These are phyloP conservation scores for Passiflora organensis DNA, from an alignment of 345 rosid species.

Conservation along the genomic window DNA sequence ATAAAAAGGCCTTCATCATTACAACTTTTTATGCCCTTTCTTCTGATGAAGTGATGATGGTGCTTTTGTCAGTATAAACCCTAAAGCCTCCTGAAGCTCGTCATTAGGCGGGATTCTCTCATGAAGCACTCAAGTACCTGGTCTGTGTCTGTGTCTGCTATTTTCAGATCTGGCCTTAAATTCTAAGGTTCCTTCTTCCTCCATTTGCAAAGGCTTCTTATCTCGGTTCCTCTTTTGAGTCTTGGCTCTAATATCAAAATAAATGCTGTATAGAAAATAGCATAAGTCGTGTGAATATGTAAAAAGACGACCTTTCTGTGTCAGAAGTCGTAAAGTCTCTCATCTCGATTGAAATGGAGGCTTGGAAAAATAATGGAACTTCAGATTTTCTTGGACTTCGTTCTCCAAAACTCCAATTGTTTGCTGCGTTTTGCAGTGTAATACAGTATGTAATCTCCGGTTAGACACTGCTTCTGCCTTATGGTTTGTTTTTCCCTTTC, in stretches of 20 bases:
- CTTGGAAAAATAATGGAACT: no score
- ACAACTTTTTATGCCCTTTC: constrained; percentile 24
- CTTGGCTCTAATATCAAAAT: no score
- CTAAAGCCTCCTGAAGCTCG: constrained; percentile 21
- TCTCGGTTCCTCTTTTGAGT: constrained; percentile 1
- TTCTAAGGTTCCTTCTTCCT: neutral
- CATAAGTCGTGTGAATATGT: constrained; percentile 2
- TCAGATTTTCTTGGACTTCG: no score
- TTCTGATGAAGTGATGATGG: constrained; percentile 32
- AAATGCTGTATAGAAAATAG: no score
- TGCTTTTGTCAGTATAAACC: constrained; percentile 5
- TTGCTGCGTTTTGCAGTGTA: no score
- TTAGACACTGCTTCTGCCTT: no score
- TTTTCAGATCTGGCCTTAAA: constrained; percentile 18
- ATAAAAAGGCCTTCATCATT: constrained; percentile 47
- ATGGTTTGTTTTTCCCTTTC: no score
- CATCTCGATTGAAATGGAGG: no score
- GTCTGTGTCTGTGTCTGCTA: constrained; percentile 43
- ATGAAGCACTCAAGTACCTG: constrained; percentile 38
- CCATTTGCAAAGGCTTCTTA: constrained; percentile 28
- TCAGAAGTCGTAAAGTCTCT: constrained; percentile 8
- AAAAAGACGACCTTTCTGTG: constrained; percentile 12
- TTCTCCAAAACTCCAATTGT: no score
- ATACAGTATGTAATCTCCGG: no score
- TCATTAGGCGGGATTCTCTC: constrained; percentile 21